Conservation (phyloP, 108 stramenopile genomes). For the Cyclostephanos invisitatus region DNA sequence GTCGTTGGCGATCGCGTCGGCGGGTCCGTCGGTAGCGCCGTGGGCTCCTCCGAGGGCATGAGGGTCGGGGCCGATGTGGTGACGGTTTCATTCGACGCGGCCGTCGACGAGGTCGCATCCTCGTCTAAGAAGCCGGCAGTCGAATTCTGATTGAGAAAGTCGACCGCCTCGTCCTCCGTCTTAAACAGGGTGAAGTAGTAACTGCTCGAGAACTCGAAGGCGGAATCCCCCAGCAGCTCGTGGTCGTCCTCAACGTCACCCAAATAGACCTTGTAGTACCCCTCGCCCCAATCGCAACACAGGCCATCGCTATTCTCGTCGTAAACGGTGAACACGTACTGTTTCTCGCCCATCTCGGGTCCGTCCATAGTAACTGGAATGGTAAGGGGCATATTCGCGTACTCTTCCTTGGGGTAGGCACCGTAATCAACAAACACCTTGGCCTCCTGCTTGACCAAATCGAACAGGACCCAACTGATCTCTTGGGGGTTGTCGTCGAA, state of each 20-base stretch:
- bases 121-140: not conserved
- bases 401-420: conserved; percentile 26
- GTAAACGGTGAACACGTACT: conserved; percentile 60
- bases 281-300: conserved; percentile 39
- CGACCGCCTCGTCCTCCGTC: conserved; percentile 15
- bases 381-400: conserved; percentile 30
- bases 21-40: conserved; percentile 1
- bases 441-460: conserved; percentile 27
- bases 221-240: conserved; percentile 31
- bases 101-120: not conserved
- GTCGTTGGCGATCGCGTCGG: conserved; percentile 11
- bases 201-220: conserved; percentile 44
- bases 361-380: conserved; percentile 30
- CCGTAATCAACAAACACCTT: conserved; percentile 42
- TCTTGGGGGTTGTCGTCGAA: conserved; percentile 47
- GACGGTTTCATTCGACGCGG: not conserved
- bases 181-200: conserved; percentile 48
- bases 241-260: conserved; percentile 29
- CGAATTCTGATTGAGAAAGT: conserved; percentile 7
- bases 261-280: conserved; percentile 40
- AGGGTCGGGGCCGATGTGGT: conserved; percentile 1
- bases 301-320: conserved; percentile 48
- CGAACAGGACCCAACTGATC: conserved; percentile 46
- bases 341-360: conserved; percentile 38
- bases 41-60: conserved; percentile 9